Evolutionary conservation across 768 basidiomycete species (phyloP).

Genomic region (Podaxis sp.): DNA sequence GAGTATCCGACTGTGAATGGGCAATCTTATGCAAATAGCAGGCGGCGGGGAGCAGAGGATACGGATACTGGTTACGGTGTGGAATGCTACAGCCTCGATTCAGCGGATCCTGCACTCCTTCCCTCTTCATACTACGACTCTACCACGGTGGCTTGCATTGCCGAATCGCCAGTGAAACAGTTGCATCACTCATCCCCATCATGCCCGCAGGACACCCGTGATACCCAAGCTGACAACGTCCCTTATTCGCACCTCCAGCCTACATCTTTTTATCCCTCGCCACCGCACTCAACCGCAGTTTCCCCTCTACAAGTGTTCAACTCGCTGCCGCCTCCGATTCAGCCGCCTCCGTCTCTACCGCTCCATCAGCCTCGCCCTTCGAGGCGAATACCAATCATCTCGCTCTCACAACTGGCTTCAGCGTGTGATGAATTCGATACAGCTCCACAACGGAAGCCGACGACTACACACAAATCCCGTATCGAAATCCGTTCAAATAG

Average conservation of each 20-base stretch:
- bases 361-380: conserved; percentile 48
- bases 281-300: conserved; percentile 21
- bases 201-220: conserved; percentile 6
- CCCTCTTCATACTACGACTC: background rate
- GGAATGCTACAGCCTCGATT: background rate
- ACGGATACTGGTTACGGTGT: background rate
- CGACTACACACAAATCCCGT: conserved; percentile 2
- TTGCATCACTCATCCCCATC: background rate
- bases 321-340: conserved; percentile 21
- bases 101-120: background rate
- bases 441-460: conserved; percentile 12
- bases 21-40: background rate
- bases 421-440: conserved; percentile 31
- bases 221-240: conserved; percentile 3
- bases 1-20: background rate
- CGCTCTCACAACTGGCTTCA: conserved; percentile 40
- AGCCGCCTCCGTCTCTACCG: conserved; percentile 29
- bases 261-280: conserved; percentile 3
- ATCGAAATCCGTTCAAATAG: background rate
- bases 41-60: background rate
- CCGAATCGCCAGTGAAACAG: conserved; percentile 3
- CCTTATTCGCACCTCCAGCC: conserved; percentile 9
- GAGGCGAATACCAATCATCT: conserved; percentile 44
- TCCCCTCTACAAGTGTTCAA: conserved; percentile 19
- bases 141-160: background rate